These are phyloP conservation scores for Xylaria nigripes DNA, from an alignment of 495 filamentous ascomycete genomes.

Conservation along the genomic window DNA sequence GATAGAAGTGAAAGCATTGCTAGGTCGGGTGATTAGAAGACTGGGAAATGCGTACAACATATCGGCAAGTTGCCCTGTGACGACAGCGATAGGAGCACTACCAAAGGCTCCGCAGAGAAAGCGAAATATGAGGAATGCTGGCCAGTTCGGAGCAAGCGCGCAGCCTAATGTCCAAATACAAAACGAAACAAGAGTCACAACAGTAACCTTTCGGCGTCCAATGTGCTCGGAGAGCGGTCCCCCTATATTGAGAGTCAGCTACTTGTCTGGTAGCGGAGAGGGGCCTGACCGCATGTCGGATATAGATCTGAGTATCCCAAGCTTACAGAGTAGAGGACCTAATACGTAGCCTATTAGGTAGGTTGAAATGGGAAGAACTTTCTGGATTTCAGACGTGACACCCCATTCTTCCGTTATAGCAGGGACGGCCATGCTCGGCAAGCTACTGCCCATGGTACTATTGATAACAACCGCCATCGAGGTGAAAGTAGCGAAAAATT, in stretches of 20 bases:
- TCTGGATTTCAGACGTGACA: constrained; percentile 45
- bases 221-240: constrained; percentile 65
- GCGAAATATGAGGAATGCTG: constrained; percentile 58
- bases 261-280: constrained; percentile 15
- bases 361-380: constrained; percentile 68
- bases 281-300: neutral
- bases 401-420: constrained; percentile 51
- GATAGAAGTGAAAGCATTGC: neutral
- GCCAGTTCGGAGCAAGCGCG: constrained; percentile 61
- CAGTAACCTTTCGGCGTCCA: constrained; percentile 56
- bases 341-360: constrained; percentile 65
- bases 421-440: constrained; percentile 56
- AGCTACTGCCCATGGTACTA: constrained; percentile 61
- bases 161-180: constrained; percentile 61
- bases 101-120: constrained; percentile 57
- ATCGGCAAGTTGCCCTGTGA: constrained; percentile 69
- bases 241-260: constrained; percentile 22
- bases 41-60: constrained; percentile 26
- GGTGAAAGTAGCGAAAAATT: constrained; percentile 46
- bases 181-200: constrained; percentile 54
- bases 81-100: constrained; percentile 59
- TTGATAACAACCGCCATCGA: constrained; percentile 62
- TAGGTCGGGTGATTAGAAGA: neutral
- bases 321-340: constrained; percentile 33
- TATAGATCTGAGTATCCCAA: constrained; percentile 1